Evolutionary conservation across 129 eudicot species (phyloP).

Genomic region (Artemisia annua): DNA sequence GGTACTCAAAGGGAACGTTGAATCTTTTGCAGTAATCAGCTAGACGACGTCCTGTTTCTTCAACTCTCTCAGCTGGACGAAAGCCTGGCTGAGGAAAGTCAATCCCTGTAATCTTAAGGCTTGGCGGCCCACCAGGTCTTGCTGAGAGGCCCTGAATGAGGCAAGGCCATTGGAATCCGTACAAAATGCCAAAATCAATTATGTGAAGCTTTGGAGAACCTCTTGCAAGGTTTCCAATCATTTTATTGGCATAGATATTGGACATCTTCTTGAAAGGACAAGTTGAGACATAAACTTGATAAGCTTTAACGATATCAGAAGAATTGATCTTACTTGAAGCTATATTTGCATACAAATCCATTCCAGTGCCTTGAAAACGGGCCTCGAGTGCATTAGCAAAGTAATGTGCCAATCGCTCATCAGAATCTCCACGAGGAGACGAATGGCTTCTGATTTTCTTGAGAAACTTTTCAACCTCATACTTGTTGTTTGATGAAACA

Average conservation of each 20-base stretch:
- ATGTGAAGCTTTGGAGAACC: constrained; percentile 58
- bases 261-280: constrained; percentile 66
- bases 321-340: constrained; percentile 25
- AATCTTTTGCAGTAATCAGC: constrained; percentile 58
- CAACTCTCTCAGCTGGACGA: constrained; percentile 57
- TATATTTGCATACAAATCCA: constrained; percentile 32
- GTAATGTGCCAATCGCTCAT: constrained; percentile 45
- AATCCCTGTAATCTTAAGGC: constrained; percentile 63
- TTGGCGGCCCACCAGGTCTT: constrained; percentile 59
- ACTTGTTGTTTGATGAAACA: constrained; percentile 34
- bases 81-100: constrained; percentile 75
- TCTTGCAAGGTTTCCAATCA: constrained; percentile 35
- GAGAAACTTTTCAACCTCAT: constrained; percentile 16
- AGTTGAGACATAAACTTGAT: constrained; percentile 40
- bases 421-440: constrained; percentile 42
- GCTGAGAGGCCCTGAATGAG: constrained; percentile 54
- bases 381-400: constrained; percentile 53
- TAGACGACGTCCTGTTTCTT: constrained; percentile 65
- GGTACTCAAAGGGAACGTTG: constrained; percentile 67
- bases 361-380: constrained; percentile 40
- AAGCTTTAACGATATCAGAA: constrained; percentile 41
- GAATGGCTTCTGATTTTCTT: constrained; percentile 41
- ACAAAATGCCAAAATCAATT: constrained; percentile 68
- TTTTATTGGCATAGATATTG: constrained; percentile 46
- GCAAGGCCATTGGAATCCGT: constrained; percentile 81